Conservation (phyloP, 2,329 filamentous ascomycete genomes). For the Talaromyces marneffei region DNA sequence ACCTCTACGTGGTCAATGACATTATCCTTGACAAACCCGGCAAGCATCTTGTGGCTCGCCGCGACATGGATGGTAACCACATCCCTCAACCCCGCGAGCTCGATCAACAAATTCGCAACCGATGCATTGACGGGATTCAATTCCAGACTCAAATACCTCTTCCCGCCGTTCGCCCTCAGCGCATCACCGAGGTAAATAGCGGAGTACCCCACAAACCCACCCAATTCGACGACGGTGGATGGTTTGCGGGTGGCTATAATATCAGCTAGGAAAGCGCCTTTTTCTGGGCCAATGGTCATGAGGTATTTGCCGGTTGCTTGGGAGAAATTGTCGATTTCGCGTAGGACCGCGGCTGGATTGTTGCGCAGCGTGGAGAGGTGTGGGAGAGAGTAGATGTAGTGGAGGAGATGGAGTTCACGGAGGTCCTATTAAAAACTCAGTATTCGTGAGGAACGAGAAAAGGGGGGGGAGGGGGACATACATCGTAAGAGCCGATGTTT, state of each 20-base stretch:
- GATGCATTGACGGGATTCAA: conserved; percentile 67
- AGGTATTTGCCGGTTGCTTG: conserved; percentile 60
- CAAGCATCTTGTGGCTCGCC: conserved; percentile 60
- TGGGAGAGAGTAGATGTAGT: conserved; percentile 59
- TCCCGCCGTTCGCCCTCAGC: conserved; percentile 57
- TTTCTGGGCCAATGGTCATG: conserved; percentile 74
- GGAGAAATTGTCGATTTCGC: conserved; percentile 65
- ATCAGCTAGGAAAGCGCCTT: conserved; percentile 64
- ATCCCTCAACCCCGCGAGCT: conserved; percentile 66
- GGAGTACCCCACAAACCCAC: conserved; percentile 77
- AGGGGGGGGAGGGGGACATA: not conserved
- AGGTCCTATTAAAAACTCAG: conserved; percentile 51
- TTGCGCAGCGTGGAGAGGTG: conserved; percentile 59
- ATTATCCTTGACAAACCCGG: conserved; percentile 52
- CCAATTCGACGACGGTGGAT: conserved; percentile 67
- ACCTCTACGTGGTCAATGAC: conserved; percentile 58
- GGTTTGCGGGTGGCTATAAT: conserved; percentile 64
- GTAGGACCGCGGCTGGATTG: conserved; percentile 58
- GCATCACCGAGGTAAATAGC: conserved; percentile 68
- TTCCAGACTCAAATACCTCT: conserved; percentile 66
- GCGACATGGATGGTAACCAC: conserved; percentile 67
- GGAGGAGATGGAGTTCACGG: conserved; percentile 66
- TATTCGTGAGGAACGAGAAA: not conserved
- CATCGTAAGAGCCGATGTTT: conserved; percentile 12
- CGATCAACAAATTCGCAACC: conserved; percentile 62